Evolutionary conservation across 2,329 filamentous ascomycete species (phyloP), one percentile per base, ranked within the genome.

Genomic region (Amesomyces nigricolor): DNA sequence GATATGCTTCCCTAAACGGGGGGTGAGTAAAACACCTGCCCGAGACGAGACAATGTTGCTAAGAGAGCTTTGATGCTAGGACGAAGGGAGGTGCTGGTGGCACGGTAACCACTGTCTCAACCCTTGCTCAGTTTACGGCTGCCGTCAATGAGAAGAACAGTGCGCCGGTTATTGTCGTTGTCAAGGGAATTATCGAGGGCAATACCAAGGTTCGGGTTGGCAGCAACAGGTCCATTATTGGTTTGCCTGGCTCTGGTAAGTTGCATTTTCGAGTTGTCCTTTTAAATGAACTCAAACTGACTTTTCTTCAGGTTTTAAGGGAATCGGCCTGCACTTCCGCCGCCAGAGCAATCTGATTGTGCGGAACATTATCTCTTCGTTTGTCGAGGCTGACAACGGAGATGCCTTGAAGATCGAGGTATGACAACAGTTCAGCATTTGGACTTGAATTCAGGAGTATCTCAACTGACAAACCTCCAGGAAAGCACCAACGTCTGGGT

Each of bases 401-500:
- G 83, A 86, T 62, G 80, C 78, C 56, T 78, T 86, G 61, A 78
- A 76, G 59, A 79, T 85, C 57, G 59, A 64, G 49, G 61, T 59
- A 39, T 10, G 38, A 13, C 30, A 11, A 16, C 10, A 7, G 14
- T 32, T 13, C 29, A 16, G 6, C n/a, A 6, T 37, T 3, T 3
- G n/a, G 6, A 26, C 22, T 26, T 14, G 16, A n/a, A 29, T 6
- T 16, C 11, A 9, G 10, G 3, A 30, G 11, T 1, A 5, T 5
- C 42, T 16, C 13, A 3, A 17, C 22, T n/a, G 3, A 30, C 38
- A 38, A 14, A 46, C 17, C 8, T 3, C 2, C 78, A 85, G 67
- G 67, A 66, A 11, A 76, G 78, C 48, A 79, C 67, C 55, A 83
- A 85, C 61, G 74, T 83, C 64, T 88, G 84, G 85, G 72, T 88